A percentile compares a stretch with the other conserved stretches of the same genome.
These are phyloP conservation scores for Aspergillus ibericus DNA, from an alignment of 2,329 filamentous ascomycete species.

Conservation along the genomic window DNA sequence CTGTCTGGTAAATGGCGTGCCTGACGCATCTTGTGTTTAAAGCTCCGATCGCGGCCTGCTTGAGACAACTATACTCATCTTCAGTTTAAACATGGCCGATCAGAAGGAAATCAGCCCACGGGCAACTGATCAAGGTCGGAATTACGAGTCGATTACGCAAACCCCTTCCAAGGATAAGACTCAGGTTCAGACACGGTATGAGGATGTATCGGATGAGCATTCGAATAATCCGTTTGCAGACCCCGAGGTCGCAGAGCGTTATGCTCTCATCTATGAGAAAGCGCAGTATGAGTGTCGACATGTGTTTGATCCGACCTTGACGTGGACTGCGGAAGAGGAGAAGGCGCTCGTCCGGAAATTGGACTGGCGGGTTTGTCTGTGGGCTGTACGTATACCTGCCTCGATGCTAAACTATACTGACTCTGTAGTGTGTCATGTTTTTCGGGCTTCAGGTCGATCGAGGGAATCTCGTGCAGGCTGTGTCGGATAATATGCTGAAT, in stretches of 20 bases:
- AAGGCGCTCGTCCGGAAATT: conserved; percentile 28
- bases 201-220: neutral
- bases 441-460: conserved; percentile 61
- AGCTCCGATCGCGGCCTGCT: neutral
- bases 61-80: no score
- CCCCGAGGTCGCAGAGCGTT: conserved; percentile 54
- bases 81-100: neutral
- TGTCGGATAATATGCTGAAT: conserved; percentile 58
- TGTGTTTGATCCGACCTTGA: conserved; percentile 41
- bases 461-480: conserved; percentile 58
- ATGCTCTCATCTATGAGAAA: conserved; percentile 55
- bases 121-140: neutral
- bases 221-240: conserved; percentile 49
- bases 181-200: neutral
- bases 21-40: no score
- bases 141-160: neutral
- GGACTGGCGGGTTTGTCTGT: conserved; percentile 26
- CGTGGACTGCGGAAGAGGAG: conserved; percentile 39
- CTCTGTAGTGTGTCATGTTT: conserved; percentile 54
- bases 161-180: neutral
- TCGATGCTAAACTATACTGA: neutral
- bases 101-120: neutral
- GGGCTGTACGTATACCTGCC: conserved; percentile 23
- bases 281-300: conserved; percentile 50
- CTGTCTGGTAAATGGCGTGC: neutral